phyloP scores from a whole-genome alignment of 805 yeast genomes.

The Sugiyamaella marilandica region DNA sequence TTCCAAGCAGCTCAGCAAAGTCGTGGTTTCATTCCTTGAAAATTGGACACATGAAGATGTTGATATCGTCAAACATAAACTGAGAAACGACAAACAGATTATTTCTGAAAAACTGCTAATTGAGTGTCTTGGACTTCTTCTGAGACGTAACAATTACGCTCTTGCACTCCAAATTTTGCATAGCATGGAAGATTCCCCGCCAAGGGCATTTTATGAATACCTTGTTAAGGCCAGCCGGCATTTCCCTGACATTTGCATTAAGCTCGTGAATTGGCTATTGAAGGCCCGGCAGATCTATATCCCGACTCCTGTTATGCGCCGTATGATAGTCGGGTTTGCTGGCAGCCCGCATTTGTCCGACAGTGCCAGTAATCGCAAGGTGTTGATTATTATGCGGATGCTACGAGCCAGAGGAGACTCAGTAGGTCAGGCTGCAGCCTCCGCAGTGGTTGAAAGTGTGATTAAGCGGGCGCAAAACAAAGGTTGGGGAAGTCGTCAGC shows the following conservation, averaged over 20 bases:
- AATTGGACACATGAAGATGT: slow-evolving; percentile 18
- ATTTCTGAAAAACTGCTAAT: slow-evolving; percentile 17
- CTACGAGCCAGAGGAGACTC: slow-evolving; percentile 14
- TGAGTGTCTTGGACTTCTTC: background rate
- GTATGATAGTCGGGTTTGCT: slow-evolving; percentile 23
- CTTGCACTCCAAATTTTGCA: slow-evolving; percentile 16
- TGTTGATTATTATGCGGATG: slow-evolving; percentile 19
- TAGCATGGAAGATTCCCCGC: slow-evolving; percentile 10
- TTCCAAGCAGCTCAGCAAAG: background rate
- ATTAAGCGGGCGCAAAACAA: slow-evolving; percentile 19
- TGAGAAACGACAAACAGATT: slow-evolving; percentile 14
- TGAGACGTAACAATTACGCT: background rate
- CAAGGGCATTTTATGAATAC: slow-evolving; percentile 13
- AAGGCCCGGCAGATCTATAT: slow-evolving; percentile 10
- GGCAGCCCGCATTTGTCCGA: slow-evolving; percentile 21
- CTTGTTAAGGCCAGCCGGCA: slow-evolving; percentile 20
- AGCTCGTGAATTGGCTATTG: slow-evolving; percentile 25
- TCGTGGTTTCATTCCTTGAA: slow-evolving; percentile 18
- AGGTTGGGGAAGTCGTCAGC: slow-evolving; percentile 24
- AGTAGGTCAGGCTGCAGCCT: slow-evolving; percentile 10
- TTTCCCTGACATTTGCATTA: slow-evolving; percentile 21
- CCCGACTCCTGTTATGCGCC: slow-evolving; percentile 20
- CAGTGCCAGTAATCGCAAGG: slow-evolving; percentile 22
- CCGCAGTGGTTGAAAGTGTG: slow-evolving; percentile 25
- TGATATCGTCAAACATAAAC: background rate